phyloP scores from a whole-genome alignment of 768 basidiomycete genomes.

The Pleurotus platypus region DNA sequence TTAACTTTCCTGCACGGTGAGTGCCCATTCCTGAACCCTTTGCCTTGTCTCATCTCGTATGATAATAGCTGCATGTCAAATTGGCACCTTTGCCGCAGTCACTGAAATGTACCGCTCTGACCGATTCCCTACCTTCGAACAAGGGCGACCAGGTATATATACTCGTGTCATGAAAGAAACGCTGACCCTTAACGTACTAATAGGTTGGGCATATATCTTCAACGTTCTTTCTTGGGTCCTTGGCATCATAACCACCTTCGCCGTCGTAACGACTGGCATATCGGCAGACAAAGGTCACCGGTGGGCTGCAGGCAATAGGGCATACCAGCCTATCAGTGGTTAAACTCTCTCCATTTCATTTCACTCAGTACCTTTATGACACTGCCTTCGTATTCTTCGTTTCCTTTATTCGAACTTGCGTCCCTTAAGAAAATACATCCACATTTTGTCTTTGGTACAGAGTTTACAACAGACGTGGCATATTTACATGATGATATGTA shows the following conservation, averaged over 20 bases:
- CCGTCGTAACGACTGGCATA: slow-evolving; percentile 60
- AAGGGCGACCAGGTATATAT: slow-evolving; percentile 52
- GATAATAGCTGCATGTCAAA: slow-evolving; percentile 49
- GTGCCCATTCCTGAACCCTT: neutral
- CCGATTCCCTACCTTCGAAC: slow-evolving; percentile 46
- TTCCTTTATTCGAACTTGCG: too few relatives aligned
- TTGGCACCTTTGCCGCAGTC: slow-evolving; percentile 60
- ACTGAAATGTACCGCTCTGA: slow-evolving; percentile 53
- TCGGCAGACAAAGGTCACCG: slow-evolving; percentile 56
- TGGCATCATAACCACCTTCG: slow-evolving; percentile 47
- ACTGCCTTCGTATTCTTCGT: neutral
- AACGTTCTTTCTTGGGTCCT: slow-evolving; percentile 61
- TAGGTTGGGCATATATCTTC: slow-evolving; percentile 59
- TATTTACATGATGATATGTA: slow-evolving; percentile 6
- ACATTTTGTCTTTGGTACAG: too few relatives aligned
- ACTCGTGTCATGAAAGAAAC: neutral
- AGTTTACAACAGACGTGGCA: neutral
- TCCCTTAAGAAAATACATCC: too few relatives aligned
- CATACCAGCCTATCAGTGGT: slow-evolving; percentile 43
- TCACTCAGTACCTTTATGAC: neutral
- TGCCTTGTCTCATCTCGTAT: neutral
- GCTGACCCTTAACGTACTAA: slow-evolving; percentile 11
- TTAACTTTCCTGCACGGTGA: slow-evolving; percentile 60
- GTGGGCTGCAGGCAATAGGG: slow-evolving; percentile 79
- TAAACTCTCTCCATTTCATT: neutral